Base-by-base conservation (phyloP, 1,139 yeast genomes). In the Hyphopichia fennica region DNA sequence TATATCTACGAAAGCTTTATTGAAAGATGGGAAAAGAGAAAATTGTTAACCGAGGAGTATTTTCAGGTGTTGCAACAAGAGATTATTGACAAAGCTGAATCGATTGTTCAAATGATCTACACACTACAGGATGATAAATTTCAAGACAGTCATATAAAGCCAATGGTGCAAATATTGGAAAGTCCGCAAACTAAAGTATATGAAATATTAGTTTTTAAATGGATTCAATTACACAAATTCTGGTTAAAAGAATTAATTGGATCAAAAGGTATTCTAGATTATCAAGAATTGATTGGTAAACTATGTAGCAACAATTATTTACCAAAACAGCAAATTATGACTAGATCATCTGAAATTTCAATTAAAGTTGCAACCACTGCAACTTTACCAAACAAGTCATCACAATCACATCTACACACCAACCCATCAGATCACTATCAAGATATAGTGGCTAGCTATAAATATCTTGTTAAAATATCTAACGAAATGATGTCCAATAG, bases 1-100 rank as follows among this genome's bases (percentile, higher is more conserved):
- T 33, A 33, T 20, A 33, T 18, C 6, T 33, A 33, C n/a, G 27
- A n/a, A 19, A 33, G 35, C 16, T 33, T 33, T 20, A 20, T 33
- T 7, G n/a, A 33, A 4, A 20, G 15, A 33, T 33, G 35, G 35
- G 11, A 19, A n/a, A 15, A 19, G n/a, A 18, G 35, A 20, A 5
- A n/a, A 17, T 4, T 3, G 8, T 3, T 31, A 5, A 31, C 34
- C 22, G 9, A 18, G 17, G 34, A 17, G 9, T 31, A 16, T 13
- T 3, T 31, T 8, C n/a, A 5, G 4, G 17, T 5, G 3, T 18
- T 31, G 11, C 16, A 31, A 17, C 8, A 3, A 11, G 22, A 31
- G 17, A 16, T 31, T 7, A n/a, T n/a, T 17, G 22, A 17, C 7
- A 31, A 18, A 16, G n/a, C 13, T 22, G n/a, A 31, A 3, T 17